phyloP scores from a whole-genome alignment of 1,284 basidiomycete species.

The Pseudozyma pruni region DNA sequence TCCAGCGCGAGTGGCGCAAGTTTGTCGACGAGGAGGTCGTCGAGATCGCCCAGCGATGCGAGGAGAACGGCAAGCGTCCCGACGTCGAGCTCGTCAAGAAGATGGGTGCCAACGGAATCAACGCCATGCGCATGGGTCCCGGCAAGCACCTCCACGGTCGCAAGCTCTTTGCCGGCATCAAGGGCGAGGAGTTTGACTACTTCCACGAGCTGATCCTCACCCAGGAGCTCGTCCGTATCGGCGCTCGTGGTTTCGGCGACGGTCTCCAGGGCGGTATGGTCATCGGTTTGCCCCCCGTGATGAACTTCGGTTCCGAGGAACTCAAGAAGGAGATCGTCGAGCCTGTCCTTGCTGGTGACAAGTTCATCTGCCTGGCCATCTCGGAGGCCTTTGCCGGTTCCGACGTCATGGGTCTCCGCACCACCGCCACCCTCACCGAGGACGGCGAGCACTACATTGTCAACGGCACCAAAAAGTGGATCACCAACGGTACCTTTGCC shows the following conservation, averaged over 20 bases:
- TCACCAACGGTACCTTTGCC: conserved; percentile 80
- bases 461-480: conserved; percentile 76
- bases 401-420: conserved; percentile 77
- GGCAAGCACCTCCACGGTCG: conserved; percentile 82
- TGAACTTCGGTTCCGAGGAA: conserved; percentile 84
- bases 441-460: conserved; percentile 76
- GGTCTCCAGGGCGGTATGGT: conserved; percentile 69
- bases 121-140: conserved; percentile 74
- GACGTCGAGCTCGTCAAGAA: conserved; percentile 69
- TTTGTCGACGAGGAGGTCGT: conserved; percentile 84
- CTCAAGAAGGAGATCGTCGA: conserved; percentile 81
- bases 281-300: conserved; percentile 70
- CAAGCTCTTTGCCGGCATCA: conserved; percentile 83
- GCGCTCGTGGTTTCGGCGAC: conserved; percentile 73
- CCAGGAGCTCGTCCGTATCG: conserved; percentile 83
- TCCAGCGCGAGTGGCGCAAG: conserved; percentile 67
- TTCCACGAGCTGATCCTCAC: conserved; percentile 84
- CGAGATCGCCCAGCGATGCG: conserved; percentile 80
- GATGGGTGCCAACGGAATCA: conserved; percentile 66
- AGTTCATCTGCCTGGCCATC: conserved; percentile 84
- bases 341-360: conserved; percentile 82
- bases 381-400: conserved; percentile 91
- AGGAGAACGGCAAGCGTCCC: conserved; percentile 81
- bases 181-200: conserved; percentile 87
- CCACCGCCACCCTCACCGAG: conserved; percentile 81